phyloP scores from a whole-genome alignment of 2,329 filamentous ascomycete species.

The Fusarium sp. region DNA sequence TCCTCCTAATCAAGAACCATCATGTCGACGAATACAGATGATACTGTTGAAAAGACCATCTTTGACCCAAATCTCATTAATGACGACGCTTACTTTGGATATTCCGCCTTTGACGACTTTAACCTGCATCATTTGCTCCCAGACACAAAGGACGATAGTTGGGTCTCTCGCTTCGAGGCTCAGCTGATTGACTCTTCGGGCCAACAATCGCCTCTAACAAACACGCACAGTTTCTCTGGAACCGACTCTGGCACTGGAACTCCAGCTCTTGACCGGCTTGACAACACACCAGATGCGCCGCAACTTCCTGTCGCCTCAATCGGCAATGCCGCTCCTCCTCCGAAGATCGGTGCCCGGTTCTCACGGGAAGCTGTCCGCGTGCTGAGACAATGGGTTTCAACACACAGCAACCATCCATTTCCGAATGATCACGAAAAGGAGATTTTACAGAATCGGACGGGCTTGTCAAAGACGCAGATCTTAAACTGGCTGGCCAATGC shows the following conservation, averaged over 20 bases:
- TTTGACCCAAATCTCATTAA: neutral
- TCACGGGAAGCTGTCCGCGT: conserved; percentile 30
- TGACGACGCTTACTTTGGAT: neutral
- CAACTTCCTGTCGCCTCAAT: neutral
- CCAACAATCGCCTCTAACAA: conserved; percentile 9
- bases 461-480: neutral
- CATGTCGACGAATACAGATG: neutral
- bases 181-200: conserved; percentile 3
- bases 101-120: neutral
- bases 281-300: neutral
- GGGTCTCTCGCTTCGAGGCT: conserved; percentile 2
- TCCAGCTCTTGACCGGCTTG: neutral
- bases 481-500: neutral
- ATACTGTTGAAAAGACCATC: neutral
- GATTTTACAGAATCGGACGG: neutral
- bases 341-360: conserved; percentile 41
- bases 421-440: neutral
- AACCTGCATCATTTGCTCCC: conserved; percentile 1
- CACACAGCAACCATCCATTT: neutral
- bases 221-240: neutral
- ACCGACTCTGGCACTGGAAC: neutral
- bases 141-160: conserved; percentile 11
- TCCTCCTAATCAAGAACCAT: neutral
- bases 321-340: conserved; percentile 11
- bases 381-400: conserved; percentile 34